Evolutionary conservation across 345 rosid species (phyloP).

Genomic region (Populus alba): DNA sequence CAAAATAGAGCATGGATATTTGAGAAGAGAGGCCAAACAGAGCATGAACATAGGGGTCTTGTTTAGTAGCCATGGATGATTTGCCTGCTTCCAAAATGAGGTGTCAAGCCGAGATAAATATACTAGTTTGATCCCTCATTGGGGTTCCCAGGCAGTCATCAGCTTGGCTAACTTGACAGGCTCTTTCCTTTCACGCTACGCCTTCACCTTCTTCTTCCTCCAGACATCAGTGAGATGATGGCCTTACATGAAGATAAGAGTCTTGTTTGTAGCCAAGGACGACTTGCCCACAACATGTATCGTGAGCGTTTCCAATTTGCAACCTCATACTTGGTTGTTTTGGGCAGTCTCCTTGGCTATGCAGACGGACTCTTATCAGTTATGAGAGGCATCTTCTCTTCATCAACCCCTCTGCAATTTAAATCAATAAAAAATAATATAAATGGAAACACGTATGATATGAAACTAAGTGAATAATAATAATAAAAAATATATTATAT

Average conservation of each 20-base stretch:
- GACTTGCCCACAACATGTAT: slow-evolving; percentile 13
- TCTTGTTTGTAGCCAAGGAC: slow-evolving; percentile 19
- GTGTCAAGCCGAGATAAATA: neutral
- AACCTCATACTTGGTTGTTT: too few relatives aligned
- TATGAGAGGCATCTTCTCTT: too few relatives aligned
- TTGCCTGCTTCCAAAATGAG: neutral
- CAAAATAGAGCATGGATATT: neutral
- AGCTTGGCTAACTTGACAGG: neutral
- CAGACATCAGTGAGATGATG: neutral
- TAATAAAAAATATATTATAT: too few relatives aligned
- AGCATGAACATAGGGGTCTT: neutral
- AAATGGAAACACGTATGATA: too few relatives aligned
- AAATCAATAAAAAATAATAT: too few relatives aligned
- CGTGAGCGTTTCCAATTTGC: too few relatives aligned
- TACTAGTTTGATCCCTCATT: neutral
- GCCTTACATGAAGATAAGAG: slow-evolving; percentile 15
- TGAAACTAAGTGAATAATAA: too few relatives aligned
- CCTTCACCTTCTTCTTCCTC: neutral
- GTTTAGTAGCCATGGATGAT: neutral
- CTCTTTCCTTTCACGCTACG: neutral
- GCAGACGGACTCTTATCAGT: too few relatives aligned
- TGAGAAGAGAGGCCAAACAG: neutral
- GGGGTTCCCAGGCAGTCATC: neutral
- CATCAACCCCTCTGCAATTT: too few relatives aligned
- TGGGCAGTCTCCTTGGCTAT: too few relatives aligned